Base-by-base conservation (phyloP, 2,329 filamentous ascomycete species). In the Clonostachys byssicola region DNA sequence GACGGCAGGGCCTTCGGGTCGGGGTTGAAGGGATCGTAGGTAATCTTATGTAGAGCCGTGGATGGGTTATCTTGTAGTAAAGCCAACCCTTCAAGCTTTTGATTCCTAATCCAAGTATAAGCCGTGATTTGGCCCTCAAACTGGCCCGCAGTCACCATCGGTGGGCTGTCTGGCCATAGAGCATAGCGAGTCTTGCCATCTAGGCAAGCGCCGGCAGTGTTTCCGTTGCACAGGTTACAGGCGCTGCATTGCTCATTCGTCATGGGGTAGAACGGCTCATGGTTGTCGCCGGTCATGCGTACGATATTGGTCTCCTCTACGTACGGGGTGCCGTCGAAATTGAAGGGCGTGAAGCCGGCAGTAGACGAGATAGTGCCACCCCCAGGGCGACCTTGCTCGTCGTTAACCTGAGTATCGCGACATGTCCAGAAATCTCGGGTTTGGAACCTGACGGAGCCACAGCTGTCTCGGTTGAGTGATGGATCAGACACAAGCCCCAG, bases 121-220 rank as follows among this genome's bases (percentile, higher is more conserved):
- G 52, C 52, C 14, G 49, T 51, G 17, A 51, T 33, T 6, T 43
- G 48, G 7, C 52, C 51, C 18, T 47, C 23, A 12, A 20, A 34
- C 14, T 47, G 20, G 5, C 44, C 50, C 9, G 46, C 34, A 6
- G 49, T 41, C 14, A 54, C 38, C 47, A 53, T 46, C 30, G 52
- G 52, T 20, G 52, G 52, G 17, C 51, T 48, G 38, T 54, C 52
- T 9, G 52, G 52, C 52, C 52, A 54, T 17, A 41, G 30, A 12
- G 46, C 47, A 47, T 49, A 54, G n/a, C 52, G 46, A 20, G 40
- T 46, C 5, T 30, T 30, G 36, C 45, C 45, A 34, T 54, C 47
- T 6, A 34, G 35, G 44, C 52, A 54, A 17, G 16, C 34, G 7
- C 52, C 52, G 44, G 51, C 41, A 50, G 47, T 34, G 46, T 49